These are phyloP conservation scores for Colletotrichum higginsianum DNA, from an alignment of 2,329 filamentous ascomycete genomes.

Conservation along the genomic window DNA sequence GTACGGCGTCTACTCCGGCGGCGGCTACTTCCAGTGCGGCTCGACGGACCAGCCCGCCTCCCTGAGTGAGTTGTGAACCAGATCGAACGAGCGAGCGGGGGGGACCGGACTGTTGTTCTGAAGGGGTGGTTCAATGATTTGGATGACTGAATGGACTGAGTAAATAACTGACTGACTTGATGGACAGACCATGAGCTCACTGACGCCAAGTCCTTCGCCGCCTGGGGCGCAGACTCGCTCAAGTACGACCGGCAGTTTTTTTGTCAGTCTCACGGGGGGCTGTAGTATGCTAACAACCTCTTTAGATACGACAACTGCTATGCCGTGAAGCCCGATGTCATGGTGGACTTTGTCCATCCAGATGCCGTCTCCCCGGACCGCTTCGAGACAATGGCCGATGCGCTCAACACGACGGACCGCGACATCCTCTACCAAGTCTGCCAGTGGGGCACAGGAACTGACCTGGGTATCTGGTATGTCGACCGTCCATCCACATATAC, in stretches of 20 bases:
- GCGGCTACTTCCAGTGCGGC: slow-evolving; percentile 61
- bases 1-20: slow-evolving; percentile 70
- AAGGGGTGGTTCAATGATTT: not conserved
- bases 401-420: slow-evolving; percentile 56
- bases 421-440: slow-evolving; percentile 65
- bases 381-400: slow-evolving; percentile 62
- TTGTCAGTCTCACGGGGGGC: not conserved
- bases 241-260: slow-evolving; percentile 58
- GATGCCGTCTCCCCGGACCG: slow-evolving; percentile 57
- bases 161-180: no score
- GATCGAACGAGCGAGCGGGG: no score
- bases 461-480: slow-evolving; percentile 61
- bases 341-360: slow-evolving; percentile 58
- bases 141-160: no score
- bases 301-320: slow-evolving; percentile 66
- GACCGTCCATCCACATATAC: no score
- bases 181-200: slow-evolving; percentile 57
- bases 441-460: slow-evolving; percentile 66
- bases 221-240: slow-evolving; percentile 63
- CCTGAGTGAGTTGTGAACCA: slow-evolving; percentile 52
- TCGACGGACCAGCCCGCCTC: slow-evolving; percentile 59
- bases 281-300: rapidly evolving
- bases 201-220: slow-evolving; percentile 57
- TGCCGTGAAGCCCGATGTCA: slow-evolving; percentile 56
- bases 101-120: no score